Base-by-base conservation (phyloP, 2,329 filamentous ascomycete species). In the Amphichorda felina region DNA sequence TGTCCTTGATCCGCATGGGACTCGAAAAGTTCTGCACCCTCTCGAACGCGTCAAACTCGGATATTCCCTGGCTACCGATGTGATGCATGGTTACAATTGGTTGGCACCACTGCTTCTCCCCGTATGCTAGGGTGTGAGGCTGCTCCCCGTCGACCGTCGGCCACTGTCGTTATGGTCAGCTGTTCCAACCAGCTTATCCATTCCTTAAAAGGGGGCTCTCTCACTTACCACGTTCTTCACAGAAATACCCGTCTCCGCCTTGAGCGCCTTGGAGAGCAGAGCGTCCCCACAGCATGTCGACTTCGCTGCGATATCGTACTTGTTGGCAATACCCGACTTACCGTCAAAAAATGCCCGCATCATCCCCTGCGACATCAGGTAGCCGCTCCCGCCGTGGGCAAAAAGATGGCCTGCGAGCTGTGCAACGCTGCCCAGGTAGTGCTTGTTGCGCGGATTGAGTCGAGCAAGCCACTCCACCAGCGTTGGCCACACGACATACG, bases 111-210 rank as follows among this genome's bases (percentile, higher is more conserved):
- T 69, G 56, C n/a, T 50, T 51, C 2, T 51, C 42, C 26, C 57
- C 56, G 40, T 60, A 72, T 2, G 62, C 59, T n/a, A 74, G 48
- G 1, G 61, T 70, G 33, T 57, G 52, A 3, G 66, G 68, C 40
- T 72, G 72, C 45, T 75, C 68, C 41, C 67, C 69, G 41, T 74
- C 72, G 43, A 72, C 60, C 30, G 67, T 65, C 1, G 70, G 70
- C 58, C 63, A 70, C 53, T 68, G 41, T 17, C n/a, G n/a, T 4
- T 21, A 15, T 8, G 13, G 22, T 18, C n/a, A n/a, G 36, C 44
- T 27, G 48, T 38, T 25, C 18, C 17, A 30, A n/a, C 3, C 34
- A 29, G 8, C 24, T 8, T 26, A 8, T 26, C 8, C 8, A 8
- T n/a, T 8, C 24, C 24, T n/a, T 26, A 26, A 8, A 30, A 7